Evolutionary conservation across 2,329 filamentous ascomycete species (phyloP).

Genomic region (Diaporthe humulicola): DNA sequence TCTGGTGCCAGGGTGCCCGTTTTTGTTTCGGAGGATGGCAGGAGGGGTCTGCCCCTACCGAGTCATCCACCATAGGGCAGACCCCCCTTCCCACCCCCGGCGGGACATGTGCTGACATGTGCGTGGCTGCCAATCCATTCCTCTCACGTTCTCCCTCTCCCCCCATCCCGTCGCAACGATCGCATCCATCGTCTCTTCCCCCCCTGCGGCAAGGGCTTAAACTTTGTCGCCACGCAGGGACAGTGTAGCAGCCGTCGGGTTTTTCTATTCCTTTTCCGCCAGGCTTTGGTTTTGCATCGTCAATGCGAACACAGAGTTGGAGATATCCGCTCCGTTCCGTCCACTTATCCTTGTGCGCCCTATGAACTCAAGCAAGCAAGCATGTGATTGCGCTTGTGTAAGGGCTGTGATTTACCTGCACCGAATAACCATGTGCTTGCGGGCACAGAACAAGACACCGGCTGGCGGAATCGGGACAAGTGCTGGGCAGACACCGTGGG

Average conservation of each 20-base stretch:
- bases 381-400: constrained; percentile 18
- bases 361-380: neutral
- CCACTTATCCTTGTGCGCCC: neutral
- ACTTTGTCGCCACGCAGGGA: constrained; percentile 13
- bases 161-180: constrained; percentile 14
- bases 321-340: constrained; percentile 3
- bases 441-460: neutral
- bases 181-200: constrained; percentile 4
- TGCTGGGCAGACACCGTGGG: constrained; percentile 15
- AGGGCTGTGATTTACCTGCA: neutral
- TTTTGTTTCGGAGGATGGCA: constrained; percentile 23
- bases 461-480: neutral
- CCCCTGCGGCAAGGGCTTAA: constrained; percentile 5
- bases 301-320: constrained; percentile 26
- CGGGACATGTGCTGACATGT: constrained; percentile 35
- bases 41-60: neutral
- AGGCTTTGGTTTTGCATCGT: constrained; percentile 1
- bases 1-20: neutral
- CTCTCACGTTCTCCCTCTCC: neutral
- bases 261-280: neutral
- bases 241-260: constrained; percentile 20
- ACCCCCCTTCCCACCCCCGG: neutral
- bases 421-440: neutral
- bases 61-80: neutral
- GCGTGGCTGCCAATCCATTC: constrained; percentile 13